Evolutionary conservation across 2,329 filamentous ascomycete genomes (phyloP).

Genomic region (Sporothrix variecibatus): DNA sequence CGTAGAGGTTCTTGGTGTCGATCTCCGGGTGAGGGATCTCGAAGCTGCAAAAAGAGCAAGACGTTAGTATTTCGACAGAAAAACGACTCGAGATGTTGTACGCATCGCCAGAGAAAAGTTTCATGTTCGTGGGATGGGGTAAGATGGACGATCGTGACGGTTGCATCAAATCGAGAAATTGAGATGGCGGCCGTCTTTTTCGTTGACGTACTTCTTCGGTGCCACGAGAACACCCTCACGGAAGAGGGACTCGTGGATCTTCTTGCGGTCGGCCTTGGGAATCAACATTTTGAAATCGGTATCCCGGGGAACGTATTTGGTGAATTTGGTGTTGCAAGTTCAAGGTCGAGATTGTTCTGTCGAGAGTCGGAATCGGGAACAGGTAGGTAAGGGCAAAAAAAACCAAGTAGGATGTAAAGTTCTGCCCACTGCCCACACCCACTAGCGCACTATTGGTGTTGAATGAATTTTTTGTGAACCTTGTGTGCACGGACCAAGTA

Average conservation of each 20-base stretch:
- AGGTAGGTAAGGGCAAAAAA: conserved; percentile 23
- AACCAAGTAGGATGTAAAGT: conserved; percentile 12
- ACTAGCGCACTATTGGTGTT: not conserved
- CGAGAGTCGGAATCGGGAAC: conserved; percentile 14
- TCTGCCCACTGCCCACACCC: conserved; percentile 8
- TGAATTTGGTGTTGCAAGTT: conserved; percentile 33
- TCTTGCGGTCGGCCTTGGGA: conserved; percentile 99
- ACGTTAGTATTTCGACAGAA: conserved; percentile 8
- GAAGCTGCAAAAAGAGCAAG: conserved; percentile 34
- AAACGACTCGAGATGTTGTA: not conserved
- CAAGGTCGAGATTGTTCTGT: conserved; percentile 22
- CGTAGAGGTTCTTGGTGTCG: conserved; percentile 99
- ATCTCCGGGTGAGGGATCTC: conserved; percentile 75
- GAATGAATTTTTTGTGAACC: conserved; percentile 29
- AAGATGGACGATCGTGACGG: not conserved
- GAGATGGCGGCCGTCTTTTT: not conserved
- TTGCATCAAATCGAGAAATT: not conserved
- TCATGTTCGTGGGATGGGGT: not conserved
- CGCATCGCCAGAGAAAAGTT: not conserved
- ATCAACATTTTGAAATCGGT: conserved; percentile 78
- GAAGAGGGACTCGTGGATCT: conserved; percentile 98
- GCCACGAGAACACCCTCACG: conserved; percentile 90
- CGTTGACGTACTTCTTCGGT: conserved; percentile 71
- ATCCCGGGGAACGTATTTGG: conserved; percentile 37
- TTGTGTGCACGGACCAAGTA: conserved; percentile 32